Evolutionary conservation across 805 yeast species (phyloP).

Genomic region (Saccharomyces kudriavzevii): DNA sequence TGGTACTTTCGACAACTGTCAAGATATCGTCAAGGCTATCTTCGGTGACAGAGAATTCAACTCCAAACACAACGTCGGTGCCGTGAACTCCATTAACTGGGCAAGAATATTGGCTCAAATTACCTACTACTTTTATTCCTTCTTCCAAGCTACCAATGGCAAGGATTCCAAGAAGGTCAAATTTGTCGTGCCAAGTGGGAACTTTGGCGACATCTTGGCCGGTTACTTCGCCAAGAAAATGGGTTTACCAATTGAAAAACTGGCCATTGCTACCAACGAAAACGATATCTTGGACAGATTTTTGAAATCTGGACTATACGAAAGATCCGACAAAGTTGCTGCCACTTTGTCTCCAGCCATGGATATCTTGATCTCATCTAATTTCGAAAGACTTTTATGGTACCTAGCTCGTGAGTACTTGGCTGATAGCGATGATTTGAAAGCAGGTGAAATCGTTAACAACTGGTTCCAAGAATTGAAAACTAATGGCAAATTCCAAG

Average conservation of each 20-base stretch:
- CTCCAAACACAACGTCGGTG: constrained; percentile 86
- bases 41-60: constrained; percentile 88
- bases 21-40: constrained; percentile 86
- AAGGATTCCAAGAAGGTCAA: constrained; percentile 43
- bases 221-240: constrained; percentile 90
- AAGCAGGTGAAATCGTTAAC: constrained; percentile 68
- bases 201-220: constrained; percentile 96
- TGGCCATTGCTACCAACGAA: constrained; percentile 91
- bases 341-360: constrained; percentile 95
- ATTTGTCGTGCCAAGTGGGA: constrained; percentile 94
- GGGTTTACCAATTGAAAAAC: constrained; percentile 86
- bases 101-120: constrained; percentile 97
- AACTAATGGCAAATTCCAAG: constrained; percentile 65
- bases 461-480: constrained; percentile 77
- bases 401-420: constrained; percentile 69
- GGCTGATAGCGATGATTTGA: constrained; percentile 42
- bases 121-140: constrained; percentile 91
- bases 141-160: constrained; percentile 52
- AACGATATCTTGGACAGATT: constrained; percentile 93
- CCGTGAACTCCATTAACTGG: constrained; percentile 98
- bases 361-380: constrained; percentile 93
- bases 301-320: constrained; percentile 77
- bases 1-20: constrained; percentile 98
- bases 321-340: constrained; percentile 66
- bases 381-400: constrained; percentile 95